Evolutionary conservation across 139 green algal species (phyloP), one percentile per base, ranked within the genome.

Genomic region (Chlorella vulgaris): DNA sequence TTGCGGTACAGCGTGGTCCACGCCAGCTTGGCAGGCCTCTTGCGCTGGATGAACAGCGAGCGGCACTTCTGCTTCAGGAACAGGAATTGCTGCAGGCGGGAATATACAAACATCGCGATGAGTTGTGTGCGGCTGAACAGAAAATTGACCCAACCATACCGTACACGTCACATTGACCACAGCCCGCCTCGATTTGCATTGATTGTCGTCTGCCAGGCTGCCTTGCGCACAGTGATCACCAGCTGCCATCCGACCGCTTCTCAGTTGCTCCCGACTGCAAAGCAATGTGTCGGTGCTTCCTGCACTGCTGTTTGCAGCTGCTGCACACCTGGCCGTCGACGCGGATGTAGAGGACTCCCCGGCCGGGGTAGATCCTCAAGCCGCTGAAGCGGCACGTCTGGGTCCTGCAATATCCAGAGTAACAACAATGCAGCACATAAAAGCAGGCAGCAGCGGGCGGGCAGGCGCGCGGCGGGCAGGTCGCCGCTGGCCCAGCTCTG

Each of bases 11-110:
- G 85, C 19, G 81, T 86, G 38, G 96, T 99, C 97, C 97, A 99
- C 51, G 93, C 93, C 61, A 99, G 90, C 93, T 99, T 99, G 58
- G 95, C 93, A n/a, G 97, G 94, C 55, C 94, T 88, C 84, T 98
- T 91, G 58, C 93, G 89, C 86, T 98, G 94, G 89, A 96, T 89
- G 90, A 94, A 98, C 84, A 98, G 85, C 35, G 80, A 87, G 88
- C 94, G 96, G 87, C 88, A 93, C 91, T 99, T 99, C 83, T 92
- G 92, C 90, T 95, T 98, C 42, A 98, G 83, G 90, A 99, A 99
- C 78, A 98, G 87, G 84, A 95, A 99, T 83, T 97, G 89, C 90
- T 96, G 91, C 74, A 77, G 42, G 19, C 29, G 63, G 43, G 51
- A 22, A 58, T 13, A 22, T 18, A 33, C 40, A 22, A 29, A 19